phyloP scores from a whole-genome alignment of 1,284 basidiomycete genomes.

The Malassezia furfur region DNA sequence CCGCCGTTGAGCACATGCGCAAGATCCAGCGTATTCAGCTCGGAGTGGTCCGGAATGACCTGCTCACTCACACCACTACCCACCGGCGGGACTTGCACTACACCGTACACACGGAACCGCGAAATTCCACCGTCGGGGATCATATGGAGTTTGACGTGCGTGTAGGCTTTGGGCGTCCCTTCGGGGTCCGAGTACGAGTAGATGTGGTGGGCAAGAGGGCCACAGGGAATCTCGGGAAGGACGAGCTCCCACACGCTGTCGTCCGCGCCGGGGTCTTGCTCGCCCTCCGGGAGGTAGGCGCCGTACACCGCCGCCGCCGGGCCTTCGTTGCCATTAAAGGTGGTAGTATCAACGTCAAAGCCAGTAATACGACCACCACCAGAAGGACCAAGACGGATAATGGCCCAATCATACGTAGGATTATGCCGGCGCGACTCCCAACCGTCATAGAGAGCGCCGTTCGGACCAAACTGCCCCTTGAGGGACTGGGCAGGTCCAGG shows the following conservation, averaged over 20 bases:
- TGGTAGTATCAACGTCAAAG: conserved; percentile 89
- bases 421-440: conserved; percentile 93
- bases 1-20: conserved; percentile 86
- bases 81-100: conserved; percentile 30
- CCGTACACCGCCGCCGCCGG: conserved; percentile 35
- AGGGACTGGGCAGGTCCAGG: conserved; percentile 50
- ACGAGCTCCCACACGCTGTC: conserved; percentile 25
- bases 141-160: conserved; percentile 84
- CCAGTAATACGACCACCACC: conserved; percentile 62
- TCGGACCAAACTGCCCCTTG: conserved; percentile 89
- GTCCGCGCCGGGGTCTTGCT: not conserved
- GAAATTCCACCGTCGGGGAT: conserved; percentile 81
- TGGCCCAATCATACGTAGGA: conserved; percentile 77
- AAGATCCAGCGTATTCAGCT: conserved; percentile 59
- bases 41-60: conserved; percentile 11
- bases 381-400: conserved; percentile 72
- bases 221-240: conserved; percentile 48
- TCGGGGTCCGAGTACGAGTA: conserved; percentile 54
- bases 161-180: conserved; percentile 53
- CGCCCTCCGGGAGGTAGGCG: conserved; percentile 21
- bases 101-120: conserved; percentile 49
- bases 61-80: conserved; percentile 47
- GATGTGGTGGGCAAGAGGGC: conserved; percentile 74
- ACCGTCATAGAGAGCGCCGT: conserved; percentile 85
- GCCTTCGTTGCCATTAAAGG: conserved; percentile 87